Evolutionary conservation across 2,329 filamentous ascomycete genomes (phyloP).

Genomic region (Helicocarpus griseus): DNA sequence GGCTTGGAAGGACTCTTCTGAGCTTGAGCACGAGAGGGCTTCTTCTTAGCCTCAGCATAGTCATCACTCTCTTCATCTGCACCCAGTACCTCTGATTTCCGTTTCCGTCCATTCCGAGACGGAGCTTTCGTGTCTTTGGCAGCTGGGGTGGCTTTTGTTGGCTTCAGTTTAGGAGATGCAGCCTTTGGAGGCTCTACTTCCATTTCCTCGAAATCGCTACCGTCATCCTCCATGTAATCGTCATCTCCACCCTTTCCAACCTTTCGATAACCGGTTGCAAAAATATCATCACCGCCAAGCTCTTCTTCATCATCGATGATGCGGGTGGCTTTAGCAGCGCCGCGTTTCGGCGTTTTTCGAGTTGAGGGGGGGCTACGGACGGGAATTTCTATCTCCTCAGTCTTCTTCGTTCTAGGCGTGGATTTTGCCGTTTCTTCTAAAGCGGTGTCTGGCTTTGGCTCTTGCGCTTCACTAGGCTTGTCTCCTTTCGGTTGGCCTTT

Average conservation of each 20-base stretch:
- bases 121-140: constrained; percentile 38
- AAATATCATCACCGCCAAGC: constrained; percentile 69
- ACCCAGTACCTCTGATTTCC: constrained; percentile 47
- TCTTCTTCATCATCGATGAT: constrained; percentile 56
- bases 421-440: constrained; percentile 27
- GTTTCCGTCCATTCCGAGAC: constrained; percentile 42
- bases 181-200: constrained; percentile 50
- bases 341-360: constrained; percentile 13
- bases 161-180: constrained; percentile 36
- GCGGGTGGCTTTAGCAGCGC: constrained; percentile 26
- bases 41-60: constrained; percentile 51
- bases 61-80: constrained; percentile 47
- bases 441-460: constrained; percentile 18
- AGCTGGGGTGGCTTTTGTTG: constrained; percentile 23
- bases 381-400: constrained; percentile 46
- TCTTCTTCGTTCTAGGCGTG: constrained; percentile 30
- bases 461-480: constrained; percentile 15
- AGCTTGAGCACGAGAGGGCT: constrained; percentile 25
- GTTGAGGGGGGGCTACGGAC: constrained; percentile 25
- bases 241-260: constrained; percentile 54
- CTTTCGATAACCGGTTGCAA: constrained; percentile 60
- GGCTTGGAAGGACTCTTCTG: constrained; percentile 27
- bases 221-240: constrained; percentile 61
- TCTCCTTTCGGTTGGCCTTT: constrained; percentile 33
- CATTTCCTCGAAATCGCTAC: constrained; percentile 58